Evolutionary conservation across 208 protist genomes (phyloP), one percentile per base, ranked within the genome.

Genomic region (Angomonas deanei): DNA sequence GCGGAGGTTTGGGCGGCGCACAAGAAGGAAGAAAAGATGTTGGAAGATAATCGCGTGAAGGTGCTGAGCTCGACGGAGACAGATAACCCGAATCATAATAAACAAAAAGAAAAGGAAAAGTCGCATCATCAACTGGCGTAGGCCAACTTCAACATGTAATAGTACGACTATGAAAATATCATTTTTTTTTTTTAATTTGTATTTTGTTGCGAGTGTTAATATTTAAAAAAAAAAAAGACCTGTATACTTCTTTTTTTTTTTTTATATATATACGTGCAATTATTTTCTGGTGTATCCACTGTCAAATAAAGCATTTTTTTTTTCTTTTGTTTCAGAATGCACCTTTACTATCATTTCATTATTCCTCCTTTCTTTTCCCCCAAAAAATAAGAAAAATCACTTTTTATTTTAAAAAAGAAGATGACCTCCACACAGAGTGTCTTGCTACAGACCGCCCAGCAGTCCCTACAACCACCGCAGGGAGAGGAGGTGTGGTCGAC

Each of bases 401-500:
- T n/a, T n/a, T n/a, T n/a, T n/a, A n/a, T n/a, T n/a, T n/a, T n/a
- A n/a, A n/a, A n/a, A n/a, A n/a, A n/a, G n/a, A n/a, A n/a, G 56
- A 26, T 2, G 53, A 19, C 53, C 3, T 2, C n/a, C n/a, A n/a
- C 50, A 28, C 24, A 34, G 3, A 32, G 69, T 11, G 67, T 71
- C 3, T 72, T 84, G 17, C 53, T 93, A 48, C 85, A 95, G 78
- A 92, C 76, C 3, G 55, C 72, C 13, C 26, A 19, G 11, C 21
- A 34, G 28, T 70, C 66, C 2, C 74, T 93, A 1, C 64, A 74
- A 38, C 71, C 78, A 4, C 86, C 89, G 11, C 57, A 64, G 21
- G 79, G 68, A 17, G 84, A 91, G 26, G 82, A 80, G 42, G 74
- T 86, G 21, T 96, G 89, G 86, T 96, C 89, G 0, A 28, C 70